phyloP scores from a whole-genome alignment of 192 early-diverging fungal genomes.

The Umbelopsis sp. region DNA sequence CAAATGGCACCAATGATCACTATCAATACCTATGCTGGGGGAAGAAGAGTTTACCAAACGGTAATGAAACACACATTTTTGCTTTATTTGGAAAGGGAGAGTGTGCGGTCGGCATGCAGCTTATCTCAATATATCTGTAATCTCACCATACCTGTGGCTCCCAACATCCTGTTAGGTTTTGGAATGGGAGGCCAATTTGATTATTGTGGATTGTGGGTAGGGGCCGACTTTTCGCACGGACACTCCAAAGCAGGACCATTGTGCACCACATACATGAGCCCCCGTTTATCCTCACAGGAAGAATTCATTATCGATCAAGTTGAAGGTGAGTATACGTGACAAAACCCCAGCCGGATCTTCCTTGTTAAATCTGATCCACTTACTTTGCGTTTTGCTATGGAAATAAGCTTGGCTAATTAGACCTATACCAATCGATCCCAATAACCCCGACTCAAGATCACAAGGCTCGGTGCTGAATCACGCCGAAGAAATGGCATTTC shows the following conservation, averaged over 20 bases:
- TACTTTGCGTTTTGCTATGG: neutral
- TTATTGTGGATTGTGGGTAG: slow-evolving; percentile 74
- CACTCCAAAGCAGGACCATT: slow-evolving; percentile 58
- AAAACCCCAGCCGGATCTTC: neutral
- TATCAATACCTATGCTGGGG: slow-evolving; percentile 78
- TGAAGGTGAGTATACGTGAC: slow-evolving; percentile 64
- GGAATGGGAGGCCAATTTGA: slow-evolving; percentile 77
- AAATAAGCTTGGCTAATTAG: slow-evolving; percentile 67
- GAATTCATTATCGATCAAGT: slow-evolving; percentile 67
- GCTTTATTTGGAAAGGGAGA: no score
- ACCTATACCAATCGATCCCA: slow-evolving; percentile 45
- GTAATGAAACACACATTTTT: slow-evolving; percentile 31
- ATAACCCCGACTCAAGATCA: slow-evolving; percentile 40
- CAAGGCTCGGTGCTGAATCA: slow-evolving; percentile 62
- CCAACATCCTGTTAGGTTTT: slow-evolving; percentile 38
- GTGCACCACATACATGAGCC: slow-evolving; percentile 67
- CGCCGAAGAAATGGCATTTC: slow-evolving; percentile 66
- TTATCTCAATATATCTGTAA: neutral
- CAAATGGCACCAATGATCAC: slow-evolving; percentile 60
- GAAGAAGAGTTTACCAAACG: slow-evolving; percentile 74
- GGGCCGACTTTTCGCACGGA: slow-evolving; percentile 59
- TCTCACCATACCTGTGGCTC: neutral
- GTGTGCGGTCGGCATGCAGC: neutral
- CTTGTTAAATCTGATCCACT: neutral
- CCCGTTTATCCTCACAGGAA: slow-evolving; percentile 48